A percentile compares a stretch with the other conserved stretches of the same genome.
phyloP scores from a whole-genome alignment of 257 asterid species.

The Solanum etuberosum region DNA sequence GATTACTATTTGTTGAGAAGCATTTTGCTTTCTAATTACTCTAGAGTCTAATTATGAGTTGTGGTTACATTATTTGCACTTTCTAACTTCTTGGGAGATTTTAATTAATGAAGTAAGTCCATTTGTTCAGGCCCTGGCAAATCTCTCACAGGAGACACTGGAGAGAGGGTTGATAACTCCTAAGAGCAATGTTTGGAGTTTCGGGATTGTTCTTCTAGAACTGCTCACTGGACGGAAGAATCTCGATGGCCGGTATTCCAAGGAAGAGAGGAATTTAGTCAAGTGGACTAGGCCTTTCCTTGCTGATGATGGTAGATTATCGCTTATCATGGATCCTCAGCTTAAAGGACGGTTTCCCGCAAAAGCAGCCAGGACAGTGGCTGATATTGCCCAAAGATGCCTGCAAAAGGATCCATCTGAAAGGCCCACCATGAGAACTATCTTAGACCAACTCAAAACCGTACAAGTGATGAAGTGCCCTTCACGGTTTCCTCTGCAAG shows the following conservation, averaged over 20 bases:
- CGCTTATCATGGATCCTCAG: conserved; percentile 88
- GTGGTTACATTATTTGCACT: neutral
- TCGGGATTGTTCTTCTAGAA: conserved; percentile 82
- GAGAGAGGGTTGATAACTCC: conserved; percentile 86
- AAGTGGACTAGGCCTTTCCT: conserved; percentile 87
- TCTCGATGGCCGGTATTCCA: conserved; percentile 58
- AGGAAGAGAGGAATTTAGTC: conserved; percentile 78
- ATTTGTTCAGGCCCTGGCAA: conserved; percentile 58
- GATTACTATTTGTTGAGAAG: neutral
- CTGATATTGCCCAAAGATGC: conserved; percentile 77
- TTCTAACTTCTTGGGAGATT: neutral
- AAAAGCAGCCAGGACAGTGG: conserved; percentile 75
- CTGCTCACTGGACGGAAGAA: conserved; percentile 84
- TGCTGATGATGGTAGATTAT: conserved; percentile 70
- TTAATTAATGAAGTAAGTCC: neutral
- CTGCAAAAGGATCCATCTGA: conserved; percentile 77
- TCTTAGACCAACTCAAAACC: conserved; percentile 61
- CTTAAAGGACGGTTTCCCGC: conserved; percentile 80
- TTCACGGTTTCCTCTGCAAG: conserved; percentile 78
- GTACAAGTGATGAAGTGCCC: conserved; percentile 74
- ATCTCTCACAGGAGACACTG: conserved; percentile 72
- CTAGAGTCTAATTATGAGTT: neutral
- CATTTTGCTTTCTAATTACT: neutral
- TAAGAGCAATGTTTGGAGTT: conserved; percentile 92
- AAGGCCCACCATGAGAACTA: conserved; percentile 87